Base-by-base conservation (phyloP, 2,329 filamentous ascomycete species). In the Hirsutella thompsonii region DNA sequence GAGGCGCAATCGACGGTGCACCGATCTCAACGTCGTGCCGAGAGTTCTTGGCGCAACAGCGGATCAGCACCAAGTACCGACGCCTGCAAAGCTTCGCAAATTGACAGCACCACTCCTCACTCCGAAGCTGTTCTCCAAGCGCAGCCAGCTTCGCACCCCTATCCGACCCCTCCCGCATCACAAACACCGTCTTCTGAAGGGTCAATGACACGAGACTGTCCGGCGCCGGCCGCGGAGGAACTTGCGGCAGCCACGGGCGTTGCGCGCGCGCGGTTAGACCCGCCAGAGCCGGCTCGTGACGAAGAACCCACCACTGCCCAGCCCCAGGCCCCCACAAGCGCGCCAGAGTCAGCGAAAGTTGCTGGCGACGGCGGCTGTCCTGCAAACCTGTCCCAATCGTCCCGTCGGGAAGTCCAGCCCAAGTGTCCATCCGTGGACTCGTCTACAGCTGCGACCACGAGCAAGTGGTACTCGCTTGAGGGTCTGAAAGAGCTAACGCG, bases 401-500 rank as follows among this genome's bases (percentile, higher is more conserved):
- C 36, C 11, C 41, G 20, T 9, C 26, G 23, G 39, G 42, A 47
- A 42, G 63, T 66, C 56, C 61, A 68, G 52, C 34, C 34, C 36
- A 42, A 38, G 26, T 64, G 59, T 61, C 63, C 73, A 65, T 66
- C 72, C 62, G 66, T 68, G 61, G 59, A 58, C 47, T 47, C 58
- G 47, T 53, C 57, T 47, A 49, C 58, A 54, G 53, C 57, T 49
- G 53, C 62, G 47, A 57, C 57, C 49, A 58, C 59, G 50, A 62
- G 62, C 58, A 64, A 74, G 59, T 80, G 75, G 64, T 72, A 74
- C 60, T 77, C 79, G 58, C 68, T 76, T 70, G 71, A 75, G 64
- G 73, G 76, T 68, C 72, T 83, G 63, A 83, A 77, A 70, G 83
- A 81, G 84, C 89, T 95, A 87, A 95, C 88, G 77, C 74, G 79